Evolutionary conservation across 768 basidiomycete species (phyloP).

Genomic region (Lanmaoa rubissima): DNA sequence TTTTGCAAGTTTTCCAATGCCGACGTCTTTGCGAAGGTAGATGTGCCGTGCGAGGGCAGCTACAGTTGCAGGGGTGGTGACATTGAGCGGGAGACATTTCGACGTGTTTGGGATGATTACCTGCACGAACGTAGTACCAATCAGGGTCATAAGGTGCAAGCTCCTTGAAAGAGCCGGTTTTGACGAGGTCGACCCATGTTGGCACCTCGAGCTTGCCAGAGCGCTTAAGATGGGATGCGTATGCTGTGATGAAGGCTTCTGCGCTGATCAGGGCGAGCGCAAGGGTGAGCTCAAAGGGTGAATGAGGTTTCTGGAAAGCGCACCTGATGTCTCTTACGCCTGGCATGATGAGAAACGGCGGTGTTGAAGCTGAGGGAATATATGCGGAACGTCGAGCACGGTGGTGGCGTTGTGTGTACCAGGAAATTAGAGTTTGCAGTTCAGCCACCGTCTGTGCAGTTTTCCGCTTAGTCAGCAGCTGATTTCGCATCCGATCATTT

Average conservation of each 20-base stretch:
- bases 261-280: constrained; percentile 50
- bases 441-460: constrained; percentile 42
- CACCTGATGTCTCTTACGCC: constrained; percentile 83
- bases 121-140: constrained; percentile 99
- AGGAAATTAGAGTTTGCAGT: constrained; percentile 30
- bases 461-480: constrained; percentile 38
- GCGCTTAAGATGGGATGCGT: constrained; percentile 94
- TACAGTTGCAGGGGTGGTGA: constrained; percentile 28
- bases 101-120: constrained; percentile 45
- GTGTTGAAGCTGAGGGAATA: constrained; percentile 14
- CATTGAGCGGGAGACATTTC: not conserved
- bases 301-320: not conserved
- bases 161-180: constrained; percentile 97
- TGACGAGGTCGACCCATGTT: constrained; percentile 97
- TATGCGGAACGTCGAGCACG: constrained; percentile 45
- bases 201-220: constrained; percentile 99
- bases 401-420: constrained; percentile 48
- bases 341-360: constrained; percentile 55
- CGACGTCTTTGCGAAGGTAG: constrained; percentile 98
- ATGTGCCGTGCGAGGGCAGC: constrained; percentile 98
- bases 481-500: too few species aligned
- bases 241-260: constrained; percentile 90
- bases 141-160: constrained; percentile 98
- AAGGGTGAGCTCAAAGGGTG: not conserved
- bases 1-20: constrained; percentile 90